A percentile compares a stretch with the other conserved stretches of the same genome.
Conservation (phyloP, 148 eudicot genomes). For the Silene latifolia region DNA sequence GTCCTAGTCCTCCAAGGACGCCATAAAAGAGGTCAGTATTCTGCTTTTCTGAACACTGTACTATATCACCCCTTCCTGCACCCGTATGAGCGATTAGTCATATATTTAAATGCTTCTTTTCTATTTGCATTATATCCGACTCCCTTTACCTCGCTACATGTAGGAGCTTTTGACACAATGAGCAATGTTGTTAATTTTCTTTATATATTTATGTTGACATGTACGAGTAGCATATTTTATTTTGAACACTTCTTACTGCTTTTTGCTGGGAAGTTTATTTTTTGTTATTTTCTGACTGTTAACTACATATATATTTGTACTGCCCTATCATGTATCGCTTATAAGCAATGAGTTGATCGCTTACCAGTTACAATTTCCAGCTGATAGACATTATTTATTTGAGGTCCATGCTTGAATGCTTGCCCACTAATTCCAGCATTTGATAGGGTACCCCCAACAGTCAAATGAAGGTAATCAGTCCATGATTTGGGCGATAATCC, state of each 20-base stretch:
- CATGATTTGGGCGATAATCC: constrained; percentile 86
- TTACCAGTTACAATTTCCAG: constrained; percentile 89
- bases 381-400: constrained; percentile 72
- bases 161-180: neutral
- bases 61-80: constrained; percentile 77
- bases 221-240: neutral
- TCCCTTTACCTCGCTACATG: neutral
- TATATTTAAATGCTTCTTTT: neutral
- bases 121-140: neutral
- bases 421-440: constrained; percentile 93
- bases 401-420: constrained; percentile 84
- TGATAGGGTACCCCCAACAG: constrained; percentile 91
- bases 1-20: constrained; percentile 87
- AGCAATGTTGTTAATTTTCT: neutral
- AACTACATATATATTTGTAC: neutral
- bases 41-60: constrained; percentile 52
- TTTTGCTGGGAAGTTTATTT: neutral
- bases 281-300: neutral
- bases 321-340: neutral
- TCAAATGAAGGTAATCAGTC: constrained; percentile 84
- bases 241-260: neutral
- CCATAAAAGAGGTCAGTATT: constrained; percentile 72
- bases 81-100: neutral
- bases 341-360: constrained; percentile 6
- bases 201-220: neutral